Evolutionary conservation across 1,284 basidiomycete genomes (phyloP).

Genomic region (Cutaneotrichosporon cyanovorans): DNA sequence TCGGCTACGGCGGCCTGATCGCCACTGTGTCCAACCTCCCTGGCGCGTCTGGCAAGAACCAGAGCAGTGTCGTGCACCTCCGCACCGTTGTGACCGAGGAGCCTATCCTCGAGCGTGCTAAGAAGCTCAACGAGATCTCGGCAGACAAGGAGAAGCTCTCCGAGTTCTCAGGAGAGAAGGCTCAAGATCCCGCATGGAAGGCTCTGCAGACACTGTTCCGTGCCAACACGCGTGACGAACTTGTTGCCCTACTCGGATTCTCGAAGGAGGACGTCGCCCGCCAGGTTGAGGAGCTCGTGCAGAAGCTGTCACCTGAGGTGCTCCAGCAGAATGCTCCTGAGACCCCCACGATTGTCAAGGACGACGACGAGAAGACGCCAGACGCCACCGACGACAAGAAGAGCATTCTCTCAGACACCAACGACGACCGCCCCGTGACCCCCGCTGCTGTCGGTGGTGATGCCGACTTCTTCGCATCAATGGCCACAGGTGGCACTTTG

Average conservation of each 20-base stretch:
- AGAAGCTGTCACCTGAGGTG: constrained; percentile 51
- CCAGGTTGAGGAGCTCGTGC: constrained; percentile 73
- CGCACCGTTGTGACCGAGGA: constrained; percentile 71
- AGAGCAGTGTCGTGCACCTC: constrained; percentile 70
- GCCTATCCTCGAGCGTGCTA: constrained; percentile 68
- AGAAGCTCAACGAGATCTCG: constrained; percentile 61
- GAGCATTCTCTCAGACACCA: constrained; percentile 53
- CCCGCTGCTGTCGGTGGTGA: constrained; percentile 54
- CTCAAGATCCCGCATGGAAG: constrained; percentile 68
- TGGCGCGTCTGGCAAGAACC: constrained; percentile 62
- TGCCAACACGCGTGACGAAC: constrained; percentile 79
- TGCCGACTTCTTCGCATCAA: constrained; percentile 79
- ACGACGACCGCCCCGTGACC: constrained; percentile 46
- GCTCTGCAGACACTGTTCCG: constrained; percentile 81
- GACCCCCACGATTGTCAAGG: constrained; percentile 30
- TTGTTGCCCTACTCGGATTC: constrained; percentile 86
- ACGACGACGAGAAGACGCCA: constrained; percentile 45
- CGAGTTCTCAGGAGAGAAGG: constrained; percentile 56
- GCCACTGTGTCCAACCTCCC: constrained; percentile 69
- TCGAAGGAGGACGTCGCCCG: constrained; percentile 77
- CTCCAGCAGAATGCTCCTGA: constrained; percentile 12
- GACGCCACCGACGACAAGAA: constrained; percentile 39
- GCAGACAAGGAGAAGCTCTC: constrained; percentile 55
- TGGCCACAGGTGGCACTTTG: constrained; percentile 49
- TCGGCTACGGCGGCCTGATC: constrained; percentile 89